Evolutionary conservation across 116 monocot genomes (phyloP).

Genomic region (Papilionanthe hybrid): DNA sequence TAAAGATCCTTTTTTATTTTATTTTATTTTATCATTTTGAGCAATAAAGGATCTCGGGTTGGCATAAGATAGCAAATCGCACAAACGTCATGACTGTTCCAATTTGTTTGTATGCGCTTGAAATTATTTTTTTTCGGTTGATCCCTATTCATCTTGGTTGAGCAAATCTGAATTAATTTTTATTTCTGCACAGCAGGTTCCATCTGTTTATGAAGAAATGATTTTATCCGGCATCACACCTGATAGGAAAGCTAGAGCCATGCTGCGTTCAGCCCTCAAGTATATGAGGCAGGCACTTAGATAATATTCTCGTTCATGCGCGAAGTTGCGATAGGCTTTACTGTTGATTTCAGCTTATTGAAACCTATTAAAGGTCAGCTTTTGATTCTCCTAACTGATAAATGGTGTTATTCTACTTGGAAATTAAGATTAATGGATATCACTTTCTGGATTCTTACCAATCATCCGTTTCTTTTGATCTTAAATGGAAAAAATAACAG

Average conservation of each 20-base stretch:
- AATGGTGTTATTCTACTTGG: not conserved
- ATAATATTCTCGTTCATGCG: conserved; percentile 19
- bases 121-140: not conserved
- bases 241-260: conserved; percentile 89
- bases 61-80: too few relatives aligned
- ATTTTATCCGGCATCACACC: conserved; percentile 74
- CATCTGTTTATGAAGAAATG: conserved; percentile 92
- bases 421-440: not conserved
- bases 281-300: conserved; percentile 63
- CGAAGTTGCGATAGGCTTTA: not conserved
- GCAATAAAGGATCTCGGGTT: too few relatives aligned
- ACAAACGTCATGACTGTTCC: not conserved
- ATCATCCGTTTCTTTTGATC: not conserved
- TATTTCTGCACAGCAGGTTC: conserved; percentile 48
- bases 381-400: not conserved
- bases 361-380: conserved; percentile 1
- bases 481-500: not conserved
- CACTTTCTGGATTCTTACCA: not conserved
- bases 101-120: not conserved
- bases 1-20: conserved; percentile 17
- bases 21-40: not conserved
- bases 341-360: not conserved
- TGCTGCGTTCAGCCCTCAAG: conserved; percentile 82
- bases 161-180: too few relatives aligned
- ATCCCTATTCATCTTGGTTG: not conserved